These are phyloP conservation scores for Fusarium beomiforme DNA, from an alignment of 2,329 filamentous ascomycete species.

Conservation along the genomic window DNA sequence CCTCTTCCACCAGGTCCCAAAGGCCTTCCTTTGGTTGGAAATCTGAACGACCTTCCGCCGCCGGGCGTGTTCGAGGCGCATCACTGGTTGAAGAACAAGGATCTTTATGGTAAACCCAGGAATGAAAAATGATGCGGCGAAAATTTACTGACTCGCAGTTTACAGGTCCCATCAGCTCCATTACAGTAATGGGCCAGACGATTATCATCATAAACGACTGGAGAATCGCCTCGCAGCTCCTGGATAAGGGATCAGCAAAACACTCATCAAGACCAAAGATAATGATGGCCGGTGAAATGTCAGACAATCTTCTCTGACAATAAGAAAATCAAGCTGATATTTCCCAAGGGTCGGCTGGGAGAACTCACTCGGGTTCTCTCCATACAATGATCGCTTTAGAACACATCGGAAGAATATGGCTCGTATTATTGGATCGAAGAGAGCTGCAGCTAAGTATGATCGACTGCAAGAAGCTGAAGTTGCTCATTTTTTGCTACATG, in stretches of 20 bases:
- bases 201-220: slow-evolving; percentile 54
- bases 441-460: slow-evolving; percentile 51
- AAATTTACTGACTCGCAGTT: background rate
- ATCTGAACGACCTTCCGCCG: slow-evolving; percentile 24
- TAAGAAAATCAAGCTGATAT: too few species aligned
- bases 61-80: slow-evolving; percentile 10
- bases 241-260: slow-evolving; percentile 40
- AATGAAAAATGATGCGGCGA: too few species aligned
- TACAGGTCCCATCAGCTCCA: slow-evolving; percentile 56
- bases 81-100: slow-evolving; percentile 36
- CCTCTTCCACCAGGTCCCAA: slow-evolving; percentile 30
- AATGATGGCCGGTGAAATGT: slow-evolving; percentile 32
- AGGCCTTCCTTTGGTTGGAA: slow-evolving; percentile 25
- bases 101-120: slow-evolving; percentile 13
- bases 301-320: background rate
- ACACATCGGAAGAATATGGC: slow-evolving; percentile 57
- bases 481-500: slow-evolving; percentile 27
- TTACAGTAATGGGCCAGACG: slow-evolving; percentile 53
- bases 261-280: slow-evolving; percentile 24
- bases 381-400: slow-evolving; percentile 51
- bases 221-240: slow-evolving; percentile 49
- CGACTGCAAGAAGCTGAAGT: slow-evolving; percentile 55
- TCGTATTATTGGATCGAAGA: slow-evolving; percentile 56
- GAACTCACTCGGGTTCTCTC: slow-evolving; percentile 46
- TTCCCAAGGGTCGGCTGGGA: slow-evolving; percentile 38